phyloP scores from a whole-genome alignment of 176 grass and related monocot species.

The Cenchrus purpureus region DNA sequence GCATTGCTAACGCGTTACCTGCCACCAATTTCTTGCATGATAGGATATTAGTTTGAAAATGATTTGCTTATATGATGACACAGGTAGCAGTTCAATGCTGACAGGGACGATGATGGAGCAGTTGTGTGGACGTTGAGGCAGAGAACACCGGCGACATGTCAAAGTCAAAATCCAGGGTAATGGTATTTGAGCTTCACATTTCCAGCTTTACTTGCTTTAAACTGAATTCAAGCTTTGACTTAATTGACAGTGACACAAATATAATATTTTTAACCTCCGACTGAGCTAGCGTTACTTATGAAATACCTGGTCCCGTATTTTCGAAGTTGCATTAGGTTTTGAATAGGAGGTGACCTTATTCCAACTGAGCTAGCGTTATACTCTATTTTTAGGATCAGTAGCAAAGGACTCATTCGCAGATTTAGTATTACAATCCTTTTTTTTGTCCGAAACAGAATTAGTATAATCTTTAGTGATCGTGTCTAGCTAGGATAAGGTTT shows the following conservation, averaged over 20 bases:
- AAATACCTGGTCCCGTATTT: background rate
- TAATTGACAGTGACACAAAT: background rate
- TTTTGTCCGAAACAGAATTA: background rate
- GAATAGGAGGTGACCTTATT: background rate
- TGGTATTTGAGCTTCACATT: background rate
- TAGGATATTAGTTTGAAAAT: background rate
- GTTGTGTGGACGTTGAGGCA: background rate
- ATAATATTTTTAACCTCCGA: background rate
- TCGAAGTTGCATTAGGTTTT: background rate
- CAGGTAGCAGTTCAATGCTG: constrained; percentile 23
- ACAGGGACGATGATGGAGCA: background rate
- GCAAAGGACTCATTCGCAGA: too few species aligned
- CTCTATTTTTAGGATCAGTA: too few species aligned
- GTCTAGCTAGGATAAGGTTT: background rate
- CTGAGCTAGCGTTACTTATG: background rate
- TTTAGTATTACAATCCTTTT: too few species aligned
- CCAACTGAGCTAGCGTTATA: too few species aligned
- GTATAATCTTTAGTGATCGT: background rate
- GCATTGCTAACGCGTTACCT: background rate
- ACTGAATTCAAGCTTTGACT: background rate
- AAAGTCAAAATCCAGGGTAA: background rate
- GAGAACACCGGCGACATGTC: background rate
- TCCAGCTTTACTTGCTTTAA: background rate
- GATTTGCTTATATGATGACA: background rate
- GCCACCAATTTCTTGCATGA: constrained; percentile 28